phyloP scores from a whole-genome alignment of 352 stramenopile genomes.

The Phytophthora pisi region DNA sequence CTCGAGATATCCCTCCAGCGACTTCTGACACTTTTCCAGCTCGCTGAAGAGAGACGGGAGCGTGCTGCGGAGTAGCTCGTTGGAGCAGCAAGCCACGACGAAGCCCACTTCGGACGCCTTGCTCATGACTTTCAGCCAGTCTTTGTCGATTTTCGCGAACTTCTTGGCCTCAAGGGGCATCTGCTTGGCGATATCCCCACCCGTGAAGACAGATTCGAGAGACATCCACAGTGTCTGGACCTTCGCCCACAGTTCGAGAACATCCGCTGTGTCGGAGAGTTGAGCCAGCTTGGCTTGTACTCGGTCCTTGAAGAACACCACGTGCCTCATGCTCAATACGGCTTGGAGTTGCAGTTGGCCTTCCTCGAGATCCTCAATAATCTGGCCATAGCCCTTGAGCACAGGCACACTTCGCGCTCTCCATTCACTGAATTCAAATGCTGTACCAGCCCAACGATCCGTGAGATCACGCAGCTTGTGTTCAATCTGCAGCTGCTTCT shows the following conservation, averaged over 20 bases:
- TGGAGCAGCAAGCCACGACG: constrained; percentile 82
- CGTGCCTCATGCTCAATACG: constrained; percentile 89
- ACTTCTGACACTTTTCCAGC: constrained; percentile 93
- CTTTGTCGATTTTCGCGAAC: constrained; percentile 93
- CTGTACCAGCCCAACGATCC: constrained; percentile 74
- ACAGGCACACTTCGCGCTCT: constrained; percentile 75
- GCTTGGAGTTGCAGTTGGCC: constrained; percentile 89
- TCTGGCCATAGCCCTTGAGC: constrained; percentile 74
- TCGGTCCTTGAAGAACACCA: constrained; percentile 87
- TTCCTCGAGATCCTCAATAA: constrained; percentile 92
- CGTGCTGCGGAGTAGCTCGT: constrained; percentile 83
- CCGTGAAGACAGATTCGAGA: constrained; percentile 92
- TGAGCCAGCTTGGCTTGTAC: constrained; percentile 82
- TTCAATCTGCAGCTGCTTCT: constrained; percentile 92
- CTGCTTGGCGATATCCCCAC: constrained; percentile 92
- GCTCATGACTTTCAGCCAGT: constrained; percentile 91
- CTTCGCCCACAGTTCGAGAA: constrained; percentile 91
- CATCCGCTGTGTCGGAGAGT: constrained; percentile 89
- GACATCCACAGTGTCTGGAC: constrained; percentile 92
- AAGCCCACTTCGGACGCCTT: constrained; percentile 81
- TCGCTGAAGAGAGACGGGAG: constrained; percentile 89
- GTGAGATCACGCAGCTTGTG: constrained; percentile 89
- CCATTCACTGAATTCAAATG: constrained; percentile 90
- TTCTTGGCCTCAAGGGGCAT: constrained; percentile 93
- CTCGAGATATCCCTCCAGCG: constrained; percentile 90